Conservation (phyloP, 306 rosid genomes). For the Pterocarpus macrocarpus region DNA sequence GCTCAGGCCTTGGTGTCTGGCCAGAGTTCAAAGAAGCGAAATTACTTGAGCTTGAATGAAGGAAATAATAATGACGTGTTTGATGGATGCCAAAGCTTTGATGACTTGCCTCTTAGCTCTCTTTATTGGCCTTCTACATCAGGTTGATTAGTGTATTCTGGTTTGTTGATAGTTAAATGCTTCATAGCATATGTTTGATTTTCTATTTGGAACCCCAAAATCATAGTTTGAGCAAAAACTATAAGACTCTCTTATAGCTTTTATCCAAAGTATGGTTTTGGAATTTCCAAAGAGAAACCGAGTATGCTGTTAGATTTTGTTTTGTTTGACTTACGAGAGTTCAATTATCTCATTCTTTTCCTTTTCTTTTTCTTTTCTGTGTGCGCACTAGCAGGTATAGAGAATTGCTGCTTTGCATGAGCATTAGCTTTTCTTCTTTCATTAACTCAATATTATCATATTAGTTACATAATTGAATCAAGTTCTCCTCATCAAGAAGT, state of each 20-base stretch:
- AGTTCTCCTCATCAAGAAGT: no score
- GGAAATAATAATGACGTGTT: conserved; percentile 51
- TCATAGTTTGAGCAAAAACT: no score
- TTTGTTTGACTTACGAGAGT: background rate
- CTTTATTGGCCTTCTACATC: conserved; percentile 53
- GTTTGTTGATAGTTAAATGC: background rate
- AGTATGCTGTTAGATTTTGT: background rate
- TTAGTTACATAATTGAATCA: background rate
- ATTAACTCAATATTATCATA: background rate
- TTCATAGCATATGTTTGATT: no score
- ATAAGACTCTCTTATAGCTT: no score
- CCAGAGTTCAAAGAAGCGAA: conserved; percentile 49
- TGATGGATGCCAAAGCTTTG: conserved; percentile 56
- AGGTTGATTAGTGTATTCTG: conserved; percentile 28
- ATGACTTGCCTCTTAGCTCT: conserved; percentile 51
- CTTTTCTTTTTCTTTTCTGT: background rate
- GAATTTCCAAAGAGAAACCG: no score
- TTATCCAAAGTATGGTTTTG: no score
- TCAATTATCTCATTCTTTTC: no score
- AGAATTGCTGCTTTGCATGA: background rate
- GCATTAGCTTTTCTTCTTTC: background rate
- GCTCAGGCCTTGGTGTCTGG: conserved; percentile 58
- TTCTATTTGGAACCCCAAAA: no score
- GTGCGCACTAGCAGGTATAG: background rate
- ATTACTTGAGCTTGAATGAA: conserved; percentile 54